Evolutionary conservation across 768 basidiomycete species (phyloP), one percentile per base, ranked within the genome.

Genomic region (Leccinum olivaceopallidum): DNA sequence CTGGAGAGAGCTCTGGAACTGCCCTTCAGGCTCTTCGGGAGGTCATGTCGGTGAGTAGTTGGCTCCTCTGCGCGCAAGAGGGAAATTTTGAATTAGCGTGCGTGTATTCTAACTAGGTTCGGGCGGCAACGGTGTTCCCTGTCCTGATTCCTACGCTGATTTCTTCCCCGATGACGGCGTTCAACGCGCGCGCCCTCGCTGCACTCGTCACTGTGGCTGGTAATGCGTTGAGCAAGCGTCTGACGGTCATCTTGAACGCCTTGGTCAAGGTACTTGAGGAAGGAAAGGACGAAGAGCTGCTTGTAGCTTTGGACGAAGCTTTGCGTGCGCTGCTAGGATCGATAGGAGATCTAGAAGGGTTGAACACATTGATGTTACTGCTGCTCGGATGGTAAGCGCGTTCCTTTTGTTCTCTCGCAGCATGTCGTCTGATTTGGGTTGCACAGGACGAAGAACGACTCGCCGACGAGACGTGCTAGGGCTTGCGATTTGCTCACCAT

Each of bases 161-260:
- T 44, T 85, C 90, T 5, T 84, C 83, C 7, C 97, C 95, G 0
- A 96, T 98, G 85, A 87, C 95, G 4, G 86, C 89, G 9, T 98
- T 98, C 87, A 98, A 98, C 69, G 93, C 92, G 18, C 87, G 89
- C 6, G 97, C 96, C 2, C 78, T 98, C 10, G 90, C 88, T 3
- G 89, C 95, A 0, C 81, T 99, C 42, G 94, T 98, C 14, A 90
- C 92, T 0, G 97, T 98, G 12, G 97, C 97, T 42, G 96, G 97
- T 3, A 84, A 82, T 56, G 94, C 97, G 0, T 78, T 98, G 56
- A 97, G 90, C 76, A 86, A 85, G 67, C 86, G 95, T 22, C 74
- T 98, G 53, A 88, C 83, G 4, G 80, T 86, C 24, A 91, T 98
- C 37, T 76, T 98, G 63, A 85, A 78, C 56, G 85, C 96, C 0